These are phyloP conservation scores for Rhododendron ovatum DNA, from an alignment of 148 eudicot species.

Conservation along the genomic window DNA sequence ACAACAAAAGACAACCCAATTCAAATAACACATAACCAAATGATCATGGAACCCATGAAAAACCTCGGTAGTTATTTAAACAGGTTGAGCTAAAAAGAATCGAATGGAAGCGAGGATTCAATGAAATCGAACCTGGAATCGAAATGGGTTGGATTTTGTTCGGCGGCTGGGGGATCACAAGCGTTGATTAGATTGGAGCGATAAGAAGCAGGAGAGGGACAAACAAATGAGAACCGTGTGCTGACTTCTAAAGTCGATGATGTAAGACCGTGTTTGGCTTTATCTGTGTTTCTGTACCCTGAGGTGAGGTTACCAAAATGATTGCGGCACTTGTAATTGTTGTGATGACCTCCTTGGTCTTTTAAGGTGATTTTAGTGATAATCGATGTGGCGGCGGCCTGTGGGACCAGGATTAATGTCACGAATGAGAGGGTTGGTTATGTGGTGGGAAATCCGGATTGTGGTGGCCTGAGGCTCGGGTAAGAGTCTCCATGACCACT, in stretches of 20 bases:
- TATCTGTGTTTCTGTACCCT: background rate
- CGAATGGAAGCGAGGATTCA: background rate
- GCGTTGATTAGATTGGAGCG: background rate
- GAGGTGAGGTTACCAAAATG: background rate
- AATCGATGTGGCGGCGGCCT: no score
- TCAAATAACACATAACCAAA: background rate
- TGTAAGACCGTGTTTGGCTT: constrained; percentile 3
- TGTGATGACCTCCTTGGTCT: no score
- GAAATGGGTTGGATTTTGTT: background rate
- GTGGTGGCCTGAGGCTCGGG: no score
- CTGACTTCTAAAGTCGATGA: background rate
- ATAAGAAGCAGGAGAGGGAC: background rate
- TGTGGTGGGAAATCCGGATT: background rate
- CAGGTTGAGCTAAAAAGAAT: background rate
- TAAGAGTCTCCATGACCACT: no score
- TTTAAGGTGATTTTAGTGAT: background rate
- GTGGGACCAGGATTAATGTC: no score
- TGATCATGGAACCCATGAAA: background rate
- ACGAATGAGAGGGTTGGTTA: background rate
- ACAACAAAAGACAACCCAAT: background rate
- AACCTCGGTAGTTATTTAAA: background rate
- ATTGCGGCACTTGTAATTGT: background rate
- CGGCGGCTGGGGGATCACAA: background rate
- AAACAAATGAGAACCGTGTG: background rate
- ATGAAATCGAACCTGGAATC: background rate